Evolutionary conservation across 2,329 filamentous ascomycete genomes (phyloP).

Genomic region (Apiospora marii): DNA sequence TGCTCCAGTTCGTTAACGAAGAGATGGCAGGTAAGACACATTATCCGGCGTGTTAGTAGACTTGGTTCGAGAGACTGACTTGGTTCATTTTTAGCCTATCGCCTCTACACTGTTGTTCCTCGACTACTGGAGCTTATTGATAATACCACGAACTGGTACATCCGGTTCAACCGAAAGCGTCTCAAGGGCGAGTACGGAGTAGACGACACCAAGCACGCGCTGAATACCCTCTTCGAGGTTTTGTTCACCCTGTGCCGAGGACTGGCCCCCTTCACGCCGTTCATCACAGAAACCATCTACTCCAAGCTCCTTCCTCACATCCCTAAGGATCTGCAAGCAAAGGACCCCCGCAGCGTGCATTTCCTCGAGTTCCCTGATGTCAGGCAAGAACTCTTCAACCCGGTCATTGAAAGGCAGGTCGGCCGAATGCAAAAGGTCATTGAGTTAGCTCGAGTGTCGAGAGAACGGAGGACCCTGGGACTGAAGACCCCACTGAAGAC

Average conservation of each 20-base stretch:
- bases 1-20: slow-evolving; percentile 89
- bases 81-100: slow-evolving; percentile 60
- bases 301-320: slow-evolving; percentile 82
- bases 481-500: slow-evolving; percentile 93
- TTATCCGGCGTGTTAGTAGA: too few species aligned
- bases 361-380: slow-evolving; percentile 92
- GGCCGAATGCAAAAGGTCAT: slow-evolving; percentile 95
- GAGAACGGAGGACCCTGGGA: slow-evolving; percentile 84
- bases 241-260: slow-evolving; percentile 88
- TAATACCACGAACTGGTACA: slow-evolving; percentile 99
- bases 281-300: slow-evolving; percentile 96
- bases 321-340: slow-evolving; percentile 70
- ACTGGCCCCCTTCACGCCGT: slow-evolving; percentile 93
- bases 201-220: slow-evolving; percentile 85
- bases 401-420: slow-evolving; percentile 84
- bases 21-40: slow-evolving; percentile 79
- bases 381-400: slow-evolving; percentile 85
- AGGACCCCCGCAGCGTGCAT: slow-evolving; percentile 87
- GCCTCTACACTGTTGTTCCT: slow-evolving; percentile 90
- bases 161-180: slow-evolving; percentile 67
- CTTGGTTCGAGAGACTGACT: background rate
- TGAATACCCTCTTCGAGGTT: slow-evolving; percentile 95
- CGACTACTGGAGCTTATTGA: slow-evolving; percentile 85
- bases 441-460: slow-evolving; percentile 84
- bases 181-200: slow-evolving; percentile 89